phyloP scores from a whole-genome alignment of 495 filamentous ascomycete species.

The Podospora didyma region DNA sequence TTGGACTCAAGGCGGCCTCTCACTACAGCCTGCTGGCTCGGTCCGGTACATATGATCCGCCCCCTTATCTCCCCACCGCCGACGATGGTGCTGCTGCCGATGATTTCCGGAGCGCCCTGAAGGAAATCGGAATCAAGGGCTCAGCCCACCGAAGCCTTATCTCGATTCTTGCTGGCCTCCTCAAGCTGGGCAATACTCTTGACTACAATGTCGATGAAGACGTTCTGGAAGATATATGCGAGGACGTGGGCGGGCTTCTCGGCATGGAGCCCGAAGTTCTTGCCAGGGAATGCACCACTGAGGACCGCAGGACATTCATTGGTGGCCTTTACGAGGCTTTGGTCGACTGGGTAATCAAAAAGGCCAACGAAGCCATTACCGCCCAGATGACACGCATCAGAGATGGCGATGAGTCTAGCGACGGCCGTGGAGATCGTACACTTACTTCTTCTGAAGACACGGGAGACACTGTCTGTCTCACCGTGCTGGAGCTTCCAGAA shows the following conservation, averaged over 20 bases:
- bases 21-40: conserved; percentile 73
- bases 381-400: conserved; percentile 61
- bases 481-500: conserved; percentile 80
- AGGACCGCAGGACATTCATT: conserved; percentile 78
- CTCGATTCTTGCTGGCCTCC: conserved; percentile 75
- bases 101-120: conserved; percentile 79
- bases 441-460: conserved; percentile 62
- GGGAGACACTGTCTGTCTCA: conserved; percentile 83
- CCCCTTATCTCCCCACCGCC: conserved; percentile 84
- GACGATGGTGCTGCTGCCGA: conserved; percentile 92
- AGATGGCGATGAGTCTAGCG: conserved; percentile 60
- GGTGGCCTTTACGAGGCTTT: conserved; percentile 88
- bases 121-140: conserved; percentile 89
- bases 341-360: conserved; percentile 88
- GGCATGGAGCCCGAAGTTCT: conserved; percentile 86
- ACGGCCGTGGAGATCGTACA: conserved; percentile 50
- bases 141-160: conserved; percentile 73
- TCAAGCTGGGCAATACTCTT: conserved; percentile 88
- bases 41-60: conserved; percentile 82
- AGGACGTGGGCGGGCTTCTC: conserved; percentile 82
- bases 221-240: conserved; percentile 77
- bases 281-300: conserved; percentile 69
- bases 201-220: conserved; percentile 85
- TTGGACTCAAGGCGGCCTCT: conserved; percentile 77
- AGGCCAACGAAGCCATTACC: conserved; percentile 85